phyloP scores from a whole-genome alignment of 768 basidiomycete species.

The Boletus rufocinnamomeus region DNA sequence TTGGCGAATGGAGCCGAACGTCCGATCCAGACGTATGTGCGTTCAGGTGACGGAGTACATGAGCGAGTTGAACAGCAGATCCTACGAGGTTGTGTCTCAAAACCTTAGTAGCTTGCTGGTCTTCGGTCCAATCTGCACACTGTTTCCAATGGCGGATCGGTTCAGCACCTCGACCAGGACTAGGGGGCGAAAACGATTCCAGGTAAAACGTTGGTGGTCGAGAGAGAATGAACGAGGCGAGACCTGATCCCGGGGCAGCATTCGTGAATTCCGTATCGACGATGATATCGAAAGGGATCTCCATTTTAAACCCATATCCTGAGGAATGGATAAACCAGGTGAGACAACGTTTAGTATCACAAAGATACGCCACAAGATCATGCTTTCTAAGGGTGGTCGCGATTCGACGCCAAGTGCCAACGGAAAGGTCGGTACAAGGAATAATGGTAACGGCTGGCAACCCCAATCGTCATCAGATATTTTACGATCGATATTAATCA shows the following conservation, averaged over 20 bases:
- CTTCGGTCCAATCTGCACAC: slow-evolving; percentile 78
- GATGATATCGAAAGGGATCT: slow-evolving; percentile 69
- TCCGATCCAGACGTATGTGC: slow-evolving; percentile 35
- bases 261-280: slow-evolving; percentile 57
- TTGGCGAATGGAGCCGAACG: slow-evolving; percentile 39
- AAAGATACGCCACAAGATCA: slow-evolving; percentile 77
- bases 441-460: slow-evolving; percentile 68
- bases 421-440: slow-evolving; percentile 70
- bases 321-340: slow-evolving; percentile 79
- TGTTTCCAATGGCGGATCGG: slow-evolving; percentile 54
- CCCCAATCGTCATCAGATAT: background rate
- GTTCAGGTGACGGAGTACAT: slow-evolving; percentile 52
- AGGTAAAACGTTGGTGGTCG: slow-evolving; percentile 70
- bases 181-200: slow-evolving; percentile 44
- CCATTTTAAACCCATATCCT: slow-evolving; percentile 83
- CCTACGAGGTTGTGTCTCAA: slow-evolving; percentile 68
- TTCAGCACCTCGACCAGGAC: slow-evolving; percentile 31
- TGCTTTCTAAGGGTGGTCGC: slow-evolving; percentile 53
- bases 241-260: slow-evolving; percentile 53
- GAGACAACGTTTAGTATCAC: slow-evolving; percentile 62
- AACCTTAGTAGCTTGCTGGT: slow-evolving; percentile 62
- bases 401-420: slow-evolving; percentile 80
- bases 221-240: slow-evolving; percentile 65
- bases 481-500: slow-evolving; percentile 4
- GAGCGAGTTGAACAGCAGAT: slow-evolving; percentile 58